Percentiles rank a stretch among this genome's conserved stretches.
Conservation (phyloP, 139 green algal species). For the Tetraselmis chui region DNA sequence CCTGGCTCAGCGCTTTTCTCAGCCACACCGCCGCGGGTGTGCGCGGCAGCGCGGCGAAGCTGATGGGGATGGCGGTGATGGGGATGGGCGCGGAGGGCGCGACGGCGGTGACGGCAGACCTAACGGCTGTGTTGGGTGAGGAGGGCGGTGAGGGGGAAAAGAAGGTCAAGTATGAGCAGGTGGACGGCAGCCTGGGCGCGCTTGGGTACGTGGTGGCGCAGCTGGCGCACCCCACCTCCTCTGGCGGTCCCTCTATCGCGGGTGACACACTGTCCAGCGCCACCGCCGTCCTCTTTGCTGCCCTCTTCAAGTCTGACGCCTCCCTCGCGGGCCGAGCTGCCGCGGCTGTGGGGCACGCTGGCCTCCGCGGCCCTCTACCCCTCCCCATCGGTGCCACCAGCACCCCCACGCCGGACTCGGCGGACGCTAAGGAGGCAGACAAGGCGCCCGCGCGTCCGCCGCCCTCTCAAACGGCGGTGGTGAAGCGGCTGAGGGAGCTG, state of each 20-base stretch:
- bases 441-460: background rate
- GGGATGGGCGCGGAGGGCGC: constrained; percentile 6
- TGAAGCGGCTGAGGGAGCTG: constrained; percentile 12
- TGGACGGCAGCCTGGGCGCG: constrained; percentile 34
- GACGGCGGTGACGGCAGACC: constrained; percentile 15
- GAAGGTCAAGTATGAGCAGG: constrained; percentile 26
- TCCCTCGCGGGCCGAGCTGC: constrained; percentile 27
- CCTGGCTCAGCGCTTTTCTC: constrained; percentile 48
- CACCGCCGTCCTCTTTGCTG: constrained; percentile 1
- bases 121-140: constrained; percentile 6
- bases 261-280: constrained; percentile 2
- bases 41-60: constrained; percentile 39
- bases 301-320: background rate
- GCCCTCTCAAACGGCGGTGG: constrained; percentile 2
- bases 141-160: constrained; percentile 13
- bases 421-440: background rate
- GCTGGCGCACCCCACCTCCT: background rate
- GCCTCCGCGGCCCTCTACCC: constrained; percentile 22
- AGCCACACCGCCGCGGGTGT: constrained; percentile 41
- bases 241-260: background rate
- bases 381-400: background rate
- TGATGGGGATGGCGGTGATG: constrained; percentile 41
- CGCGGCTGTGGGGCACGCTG: constrained; percentile 27
- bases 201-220: constrained; percentile 48
- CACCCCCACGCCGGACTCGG: background rate